A percentile compares a stretch with the other conserved stretches of the same genome.
phyloP scores from a whole-genome alignment of 225 moss, liverwort and hornwort genomes.

The Sphagnum contortum region DNA sequence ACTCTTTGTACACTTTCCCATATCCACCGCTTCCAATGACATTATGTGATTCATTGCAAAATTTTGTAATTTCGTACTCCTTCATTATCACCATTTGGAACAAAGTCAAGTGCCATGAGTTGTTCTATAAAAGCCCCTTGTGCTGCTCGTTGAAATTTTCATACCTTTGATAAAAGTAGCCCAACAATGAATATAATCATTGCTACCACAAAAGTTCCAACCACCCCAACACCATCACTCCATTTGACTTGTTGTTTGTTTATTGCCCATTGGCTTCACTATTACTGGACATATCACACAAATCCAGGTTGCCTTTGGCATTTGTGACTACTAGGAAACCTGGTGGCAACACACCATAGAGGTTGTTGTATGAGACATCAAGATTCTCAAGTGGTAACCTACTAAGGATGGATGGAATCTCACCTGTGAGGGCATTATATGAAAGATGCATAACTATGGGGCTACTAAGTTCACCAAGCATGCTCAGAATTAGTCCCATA shows the following conservation, averaged over 20 bases:
- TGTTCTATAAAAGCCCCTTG: no score
- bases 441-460: conserved; percentile 49
- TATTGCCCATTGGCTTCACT: background rate
- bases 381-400: conserved; percentile 13
- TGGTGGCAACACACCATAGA: conserved; percentile 24
- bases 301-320: conserved; percentile 4
- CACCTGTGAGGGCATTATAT: conserved; percentile 46
- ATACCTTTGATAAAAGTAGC: conserved; percentile 21
- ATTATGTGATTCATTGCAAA: conserved; percentile 44
- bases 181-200: conserved; percentile 19
- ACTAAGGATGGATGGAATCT: conserved; percentile 32
- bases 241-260: background rate
- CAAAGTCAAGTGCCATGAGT: conserved; percentile 54
- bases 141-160: conserved; percentile 8
- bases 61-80: conserved; percentile 41
- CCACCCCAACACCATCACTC: no score
- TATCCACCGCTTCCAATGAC: conserved; percentile 55
- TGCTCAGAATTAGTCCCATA: conserved; percentile 30
- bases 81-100: conserved; percentile 46
- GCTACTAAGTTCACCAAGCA: conserved; percentile 29
- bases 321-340: background rate
- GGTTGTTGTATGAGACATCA: conserved; percentile 32
- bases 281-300: background rate
- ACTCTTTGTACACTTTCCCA: conserved; percentile 60
- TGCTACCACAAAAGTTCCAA: conserved; percentile 21